Base-by-base conservation (phyloP, 768 basidiomycete genomes). In the Rossbeevera mucosa region DNA sequence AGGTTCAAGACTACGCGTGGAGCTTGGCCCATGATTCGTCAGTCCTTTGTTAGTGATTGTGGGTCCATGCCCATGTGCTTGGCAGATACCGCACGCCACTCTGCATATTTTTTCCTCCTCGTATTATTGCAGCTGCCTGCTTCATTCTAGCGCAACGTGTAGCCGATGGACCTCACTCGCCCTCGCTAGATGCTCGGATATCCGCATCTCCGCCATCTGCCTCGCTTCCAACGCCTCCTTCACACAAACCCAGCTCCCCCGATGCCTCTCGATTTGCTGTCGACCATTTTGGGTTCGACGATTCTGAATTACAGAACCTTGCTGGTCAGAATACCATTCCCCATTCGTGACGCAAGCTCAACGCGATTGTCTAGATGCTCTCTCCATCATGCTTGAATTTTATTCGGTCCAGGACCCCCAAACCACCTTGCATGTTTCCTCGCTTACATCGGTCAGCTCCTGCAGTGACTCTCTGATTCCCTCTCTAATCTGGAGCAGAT, bases 1-100 rank as follows among this genome's bases (percentile, higher is more conserved):
- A 73, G 29, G 65, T 85, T 30, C 82, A 87, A 66, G 89, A 91
- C 62, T 85, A 81, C 62, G 83, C 88, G 12, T 93, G 90, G 91
- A 88, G 87, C 55, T 74, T 93, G 47, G 86, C 89, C 13, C 88
- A 91, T 69, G 91, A 93, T 73, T 90, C 91, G 91, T 92, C 53
- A 69, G 77, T 78, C 30, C 38, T 13, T 21, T 46, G 30, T 42
- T 30, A 26, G 20, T 40, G 22, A 29, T 47, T 31, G 45, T 31
- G n/a, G 26, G 36, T 42, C 36, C 48, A 47, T 50, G 31, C 55
- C 44, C 53, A 54, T 52, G 30, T 33, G 28, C 47, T 53, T 42
- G 24, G 21, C 62, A 91, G 91, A 48, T 89, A 85, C 68, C 80
- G 91, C 57, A 91, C 86, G 3, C 88, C 89, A 4, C 69, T 91